Base-by-base conservation (phyloP, 768 basidiomycete species). In the Leccinum pellstonianum region DNA sequence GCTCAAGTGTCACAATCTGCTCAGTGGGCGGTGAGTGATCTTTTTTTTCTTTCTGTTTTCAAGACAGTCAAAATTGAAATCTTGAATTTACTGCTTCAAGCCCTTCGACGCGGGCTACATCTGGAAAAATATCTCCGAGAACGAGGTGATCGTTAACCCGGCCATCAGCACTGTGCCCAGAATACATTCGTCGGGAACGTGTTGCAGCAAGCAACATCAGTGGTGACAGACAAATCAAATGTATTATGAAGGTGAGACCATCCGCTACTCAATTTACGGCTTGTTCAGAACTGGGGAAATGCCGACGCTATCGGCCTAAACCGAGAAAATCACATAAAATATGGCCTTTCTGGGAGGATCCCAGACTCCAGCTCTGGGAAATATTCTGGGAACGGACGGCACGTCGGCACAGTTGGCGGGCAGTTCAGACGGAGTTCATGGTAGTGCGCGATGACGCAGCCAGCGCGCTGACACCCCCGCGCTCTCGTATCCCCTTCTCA, bases 1-100 rank as follows among this genome's bases (percentile, higher is more conserved):
- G 83, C 80, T 12, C 79, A 85, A 60, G 92, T 95, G 17, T 93
- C 91, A 12, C 92, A 95, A 70, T 90, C 87, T 14, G 90, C 83
- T 25, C 93, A 96, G 73, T 91, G 86, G 85, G 88, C 84, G 63
- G 88, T 88, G 62, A 69, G 87, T 80, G 12, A 12, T 33, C 27
- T 27, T 27, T 8, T 27, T 33, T 33, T 25, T 25, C 19, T 64
- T 52, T 57, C 49, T 50, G 50, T 52, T 54, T 54, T 14, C 46
- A 49, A 55, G 15, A 38, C 25, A 46, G 41, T 6, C 7, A 21
- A 35, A 47, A 52, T 49, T 54, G 11, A 58, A 33, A 31, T 33
- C 38, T 50, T n/a, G 10, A 19, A 2, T 15, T 35, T 48, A 17
- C 47, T 55, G 55, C 23, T 23, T 23, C 23, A 61, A 88, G 83